Evolutionary conservation across 2,329 filamentous ascomycete species (phyloP).

Genomic region (Falciphora oryzae): DNA sequence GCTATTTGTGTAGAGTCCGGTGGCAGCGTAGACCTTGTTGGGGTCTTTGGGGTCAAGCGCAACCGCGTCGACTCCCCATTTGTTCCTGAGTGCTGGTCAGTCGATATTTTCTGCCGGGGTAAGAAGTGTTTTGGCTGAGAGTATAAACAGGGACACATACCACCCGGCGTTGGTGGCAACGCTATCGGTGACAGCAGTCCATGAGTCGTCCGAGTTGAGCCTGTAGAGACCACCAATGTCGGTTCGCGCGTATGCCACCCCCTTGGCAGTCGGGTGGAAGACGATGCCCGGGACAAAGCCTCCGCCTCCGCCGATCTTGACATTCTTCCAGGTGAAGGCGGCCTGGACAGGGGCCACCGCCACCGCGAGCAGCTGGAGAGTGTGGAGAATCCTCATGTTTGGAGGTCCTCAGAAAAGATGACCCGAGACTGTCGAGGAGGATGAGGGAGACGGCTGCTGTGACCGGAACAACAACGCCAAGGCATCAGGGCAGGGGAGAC

Average conservation of each 20-base stretch:
- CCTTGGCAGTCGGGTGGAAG: constrained; percentile 47
- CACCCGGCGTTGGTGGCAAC: constrained; percentile 38
- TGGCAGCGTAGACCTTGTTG: constrained; percentile 46
- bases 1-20: constrained; percentile 53
- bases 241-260: constrained; percentile 49
- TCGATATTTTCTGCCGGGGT: background rate
- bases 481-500: background rate
- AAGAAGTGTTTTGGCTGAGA: background rate
- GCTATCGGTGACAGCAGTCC: constrained; percentile 47
- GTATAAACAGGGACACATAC: constrained; percentile 22
- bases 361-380: constrained; percentile 9
- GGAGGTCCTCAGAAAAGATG: background rate
- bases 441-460: background rate
- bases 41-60: constrained; percentile 49
- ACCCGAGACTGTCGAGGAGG: background rate
- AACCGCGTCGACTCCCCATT: constrained; percentile 52
- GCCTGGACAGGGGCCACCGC: constrained; percentile 22
- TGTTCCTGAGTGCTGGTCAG: constrained; percentile 32
- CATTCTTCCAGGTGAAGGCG: constrained; percentile 41
- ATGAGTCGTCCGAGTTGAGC: constrained; percentile 48
- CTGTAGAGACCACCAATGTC: constrained; percentile 53
- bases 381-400: background rate
- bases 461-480: background rate
- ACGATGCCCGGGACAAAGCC: constrained; percentile 51
- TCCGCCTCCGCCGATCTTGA: constrained; percentile 48